These are phyloP conservation scores for Lecanicillium sp. DNA, from an alignment of 2,329 filamentous ascomycete species.

Conservation along the genomic window DNA sequence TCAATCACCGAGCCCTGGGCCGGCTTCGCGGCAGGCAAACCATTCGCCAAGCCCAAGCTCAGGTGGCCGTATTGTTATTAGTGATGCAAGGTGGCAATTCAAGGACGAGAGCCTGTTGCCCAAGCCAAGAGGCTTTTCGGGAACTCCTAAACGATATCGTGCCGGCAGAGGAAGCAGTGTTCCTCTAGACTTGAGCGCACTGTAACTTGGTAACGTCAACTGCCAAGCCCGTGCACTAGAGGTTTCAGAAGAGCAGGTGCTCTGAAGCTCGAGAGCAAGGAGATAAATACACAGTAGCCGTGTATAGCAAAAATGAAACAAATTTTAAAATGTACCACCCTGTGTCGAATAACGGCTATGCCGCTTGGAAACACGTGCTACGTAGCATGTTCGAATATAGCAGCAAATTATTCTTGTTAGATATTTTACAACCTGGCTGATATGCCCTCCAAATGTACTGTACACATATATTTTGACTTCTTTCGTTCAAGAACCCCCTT, in stretches of 20 bases:
- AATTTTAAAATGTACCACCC: not conserved
- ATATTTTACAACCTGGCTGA: conserved; percentile 7
- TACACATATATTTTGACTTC: conserved; percentile 13
- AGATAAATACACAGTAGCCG: not conserved
- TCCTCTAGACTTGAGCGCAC: conserved; percentile 69
- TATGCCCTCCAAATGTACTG: conserved; percentile 16
- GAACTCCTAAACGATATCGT: conserved; percentile 71
- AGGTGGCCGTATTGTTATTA: conserved; percentile 48
- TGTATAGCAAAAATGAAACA: not conserved
- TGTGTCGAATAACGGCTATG: too few species aligned
- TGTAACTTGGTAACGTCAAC: conserved; percentile 24
- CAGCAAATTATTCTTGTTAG: not conserved
- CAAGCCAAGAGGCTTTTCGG: conserved; percentile 73
- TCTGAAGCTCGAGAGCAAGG: too few species aligned
- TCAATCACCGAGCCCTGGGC: conserved; percentile 40
- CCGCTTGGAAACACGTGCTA: too few species aligned
- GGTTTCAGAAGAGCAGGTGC: too few species aligned
- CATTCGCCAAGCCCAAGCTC: conserved; percentile 20
- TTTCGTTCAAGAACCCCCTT: conserved; percentile 24
- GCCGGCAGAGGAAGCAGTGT: conserved; percentile 92
- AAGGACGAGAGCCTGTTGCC: conserved; percentile 75
- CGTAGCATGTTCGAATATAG: too few species aligned
- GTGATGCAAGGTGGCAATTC: conserved; percentile 81
- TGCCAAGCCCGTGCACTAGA: too few species aligned
- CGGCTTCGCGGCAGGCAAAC: conserved; percentile 22